phyloP scores from a whole-genome alignment of 2,329 filamentous ascomycete species.

The Epichloe sylvatica region DNA sequence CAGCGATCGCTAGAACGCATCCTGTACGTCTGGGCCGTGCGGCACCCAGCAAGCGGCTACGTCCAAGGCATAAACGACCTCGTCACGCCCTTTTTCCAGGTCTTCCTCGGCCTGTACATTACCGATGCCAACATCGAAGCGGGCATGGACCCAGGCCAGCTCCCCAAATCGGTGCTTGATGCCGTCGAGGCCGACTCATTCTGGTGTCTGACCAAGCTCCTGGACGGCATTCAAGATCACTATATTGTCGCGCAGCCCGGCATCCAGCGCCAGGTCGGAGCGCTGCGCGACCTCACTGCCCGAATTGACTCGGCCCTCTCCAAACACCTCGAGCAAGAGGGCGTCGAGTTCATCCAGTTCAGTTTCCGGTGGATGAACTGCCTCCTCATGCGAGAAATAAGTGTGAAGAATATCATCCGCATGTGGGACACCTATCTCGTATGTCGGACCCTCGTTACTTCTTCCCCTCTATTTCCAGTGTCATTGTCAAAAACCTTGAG shows the following conservation, averaged over 20 bases:
- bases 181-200: conserved; percentile 96
- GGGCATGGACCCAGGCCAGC: conserved; percentile 91
- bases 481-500: background rate
- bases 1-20: conserved; percentile 90
- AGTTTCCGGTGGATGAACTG: conserved; percentile 99
- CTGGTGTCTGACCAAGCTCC: conserved; percentile 92
- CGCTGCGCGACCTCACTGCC: conserved; percentile 76
- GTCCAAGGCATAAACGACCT: conserved; percentile 98
- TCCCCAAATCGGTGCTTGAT: conserved; percentile 81
- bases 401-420: conserved; percentile 86
- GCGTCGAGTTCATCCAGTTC: conserved; percentile 97
- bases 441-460: conserved; percentile 19
- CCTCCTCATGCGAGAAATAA: conserved; percentile 92
- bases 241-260: conserved; percentile 97
- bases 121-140: conserved; percentile 84
- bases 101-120: conserved; percentile 88
- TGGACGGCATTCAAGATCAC: conserved; percentile 98
- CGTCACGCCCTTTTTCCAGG: conserved; percentile 95
- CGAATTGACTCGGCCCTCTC: conserved; percentile 75
- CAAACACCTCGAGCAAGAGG: conserved; percentile 77
- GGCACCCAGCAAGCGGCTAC: conserved; percentile 93
- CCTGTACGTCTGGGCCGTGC: conserved; percentile 92
- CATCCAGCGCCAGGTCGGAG: conserved; percentile 85
- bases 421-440: conserved; percentile 99
- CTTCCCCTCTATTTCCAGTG: background rate